A percentile compares a stretch with the other conserved stretches of the same genome.
phyloP scores from a whole-genome alignment of 2,329 filamentous ascomycete genomes.

The Tympanopsis confertula region DNA sequence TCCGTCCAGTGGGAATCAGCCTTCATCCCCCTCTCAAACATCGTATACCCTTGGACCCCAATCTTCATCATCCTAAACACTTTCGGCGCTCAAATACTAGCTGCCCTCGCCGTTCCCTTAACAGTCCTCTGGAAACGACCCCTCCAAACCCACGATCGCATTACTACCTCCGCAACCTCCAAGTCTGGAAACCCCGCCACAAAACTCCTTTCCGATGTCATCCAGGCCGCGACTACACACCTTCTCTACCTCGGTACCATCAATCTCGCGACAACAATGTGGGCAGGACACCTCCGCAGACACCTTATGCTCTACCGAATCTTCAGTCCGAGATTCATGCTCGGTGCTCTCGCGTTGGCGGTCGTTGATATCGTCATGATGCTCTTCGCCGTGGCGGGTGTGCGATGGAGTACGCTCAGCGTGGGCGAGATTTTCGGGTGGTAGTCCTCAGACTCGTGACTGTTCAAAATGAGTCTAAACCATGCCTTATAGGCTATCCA shows the following conservation, averaged over 20 bases:
- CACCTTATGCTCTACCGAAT: slow-evolving; percentile 96
- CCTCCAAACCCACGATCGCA: neutral
- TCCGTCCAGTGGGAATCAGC: slow-evolving; percentile 93
- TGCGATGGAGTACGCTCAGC: slow-evolving; percentile 66
- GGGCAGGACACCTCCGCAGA: slow-evolving; percentile 75
- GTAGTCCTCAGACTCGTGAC: slow-evolving; percentile 9
- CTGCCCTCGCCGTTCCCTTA: slow-evolving; percentile 68
- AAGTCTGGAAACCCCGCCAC: slow-evolving; percentile 60
- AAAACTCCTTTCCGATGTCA: slow-evolving; percentile 55
- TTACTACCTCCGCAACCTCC: neutral
- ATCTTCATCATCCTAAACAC: slow-evolving; percentile 74
- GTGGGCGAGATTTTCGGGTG: slow-evolving; percentile 85
- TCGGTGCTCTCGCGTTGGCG: slow-evolving; percentile 59
- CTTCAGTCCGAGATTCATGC: slow-evolving; percentile 84
- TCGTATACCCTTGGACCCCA: slow-evolving; percentile 84
- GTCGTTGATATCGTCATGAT: slow-evolving; percentile 69
- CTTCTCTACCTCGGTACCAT: slow-evolving; percentile 77
- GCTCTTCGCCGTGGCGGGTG: slow-evolving; percentile 59
- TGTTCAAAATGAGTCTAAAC: neutral
- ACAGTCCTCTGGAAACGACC: slow-evolving; percentile 68
- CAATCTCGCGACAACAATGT: slow-evolving; percentile 75
- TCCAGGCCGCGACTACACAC: slow-evolving; percentile 61
- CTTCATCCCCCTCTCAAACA: slow-evolving; percentile 73
- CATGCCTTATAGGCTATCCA: neutral
- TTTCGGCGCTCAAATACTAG: slow-evolving; percentile 79